Conservation (phyloP, 164 flowering plant species). For the Magnolia kwangsiensis region DNA sequence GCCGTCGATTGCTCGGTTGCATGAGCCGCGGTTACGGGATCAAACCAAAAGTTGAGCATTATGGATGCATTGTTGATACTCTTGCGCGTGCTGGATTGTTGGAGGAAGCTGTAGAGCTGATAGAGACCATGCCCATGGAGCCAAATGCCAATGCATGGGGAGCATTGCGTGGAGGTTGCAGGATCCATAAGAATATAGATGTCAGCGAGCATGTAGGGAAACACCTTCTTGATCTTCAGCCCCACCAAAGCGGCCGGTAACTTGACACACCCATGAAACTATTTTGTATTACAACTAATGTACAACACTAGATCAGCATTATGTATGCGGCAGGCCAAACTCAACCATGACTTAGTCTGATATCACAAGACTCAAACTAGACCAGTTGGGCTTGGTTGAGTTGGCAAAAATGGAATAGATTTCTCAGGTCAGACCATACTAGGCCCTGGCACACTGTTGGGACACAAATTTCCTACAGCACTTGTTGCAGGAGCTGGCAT, state of each 20-base stretch:
- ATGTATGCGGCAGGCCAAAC: too few species aligned
- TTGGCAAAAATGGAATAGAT: too few species aligned
- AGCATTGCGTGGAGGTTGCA: slow-evolving; percentile 14
- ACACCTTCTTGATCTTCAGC: slow-evolving; percentile 29
- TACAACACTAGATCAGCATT: too few species aligned
- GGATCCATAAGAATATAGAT: slow-evolving; percentile 12
- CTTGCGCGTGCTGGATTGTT: slow-evolving; percentile 8
- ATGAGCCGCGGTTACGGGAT: slow-evolving; percentile 4
- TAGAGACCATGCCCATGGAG: slow-evolving; percentile 12
- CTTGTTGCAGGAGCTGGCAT: too few species aligned
- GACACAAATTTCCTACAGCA: too few species aligned
- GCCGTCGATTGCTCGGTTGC: slow-evolving; percentile 5
- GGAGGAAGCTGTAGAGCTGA: slow-evolving; percentile 11
- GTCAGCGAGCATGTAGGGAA: slow-evolving; percentile 29
- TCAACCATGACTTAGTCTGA: not conserved
- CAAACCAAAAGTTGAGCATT: slow-evolving; percentile 14
- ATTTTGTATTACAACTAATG: too few species aligned
- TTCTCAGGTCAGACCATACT: too few species aligned
- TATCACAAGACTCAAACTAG: not conserved
- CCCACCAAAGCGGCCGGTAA: slow-evolving; percentile 36
- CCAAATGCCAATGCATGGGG: slow-evolving; percentile 21
- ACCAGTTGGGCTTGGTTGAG: too few species aligned
- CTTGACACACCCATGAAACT: not conserved
- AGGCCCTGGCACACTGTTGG: too few species aligned
- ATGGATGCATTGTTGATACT: slow-evolving; percentile 12